Evolutionary conservation across 257 asterid species (phyloP).

Genomic region (Handroanthus guayacan): DNA sequence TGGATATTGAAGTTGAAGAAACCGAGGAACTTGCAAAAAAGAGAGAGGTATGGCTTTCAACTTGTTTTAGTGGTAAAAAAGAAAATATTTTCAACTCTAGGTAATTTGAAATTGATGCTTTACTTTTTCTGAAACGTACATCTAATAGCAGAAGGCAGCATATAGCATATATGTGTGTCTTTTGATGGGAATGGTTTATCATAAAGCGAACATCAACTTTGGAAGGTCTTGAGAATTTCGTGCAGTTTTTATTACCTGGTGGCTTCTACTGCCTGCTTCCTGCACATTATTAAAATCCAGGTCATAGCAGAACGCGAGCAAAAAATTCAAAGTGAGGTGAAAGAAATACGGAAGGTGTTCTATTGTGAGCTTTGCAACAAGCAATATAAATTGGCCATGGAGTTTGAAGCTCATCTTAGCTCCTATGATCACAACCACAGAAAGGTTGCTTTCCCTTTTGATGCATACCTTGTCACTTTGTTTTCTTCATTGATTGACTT

Average conservation of each 20-base stretch:
- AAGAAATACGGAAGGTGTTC: slow-evolving; percentile 95
- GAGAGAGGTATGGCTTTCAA: slow-evolving; percentile 85
- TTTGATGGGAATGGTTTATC: slow-evolving; percentile 91
- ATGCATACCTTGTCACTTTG: slow-evolving; percentile 25
- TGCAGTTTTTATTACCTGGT: slow-evolving; percentile 99
- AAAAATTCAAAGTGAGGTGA: slow-evolving; percentile 90
- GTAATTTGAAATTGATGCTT: slow-evolving; percentile 65
- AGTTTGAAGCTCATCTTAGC: slow-evolving; percentile 96
- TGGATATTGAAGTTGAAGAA: slow-evolving; percentile 94
- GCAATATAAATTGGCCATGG: slow-evolving; percentile 97
- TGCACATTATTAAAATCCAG: slow-evolving; percentile 99
- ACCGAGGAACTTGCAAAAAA: slow-evolving; percentile 89
- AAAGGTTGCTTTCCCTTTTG: slow-evolving; percentile 56
- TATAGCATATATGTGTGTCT: slow-evolving; percentile 90
- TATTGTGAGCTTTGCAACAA: slow-evolving; percentile 99
- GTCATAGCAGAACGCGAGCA: slow-evolving; percentile 99
- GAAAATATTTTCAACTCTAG: slow-evolving; percentile 42
- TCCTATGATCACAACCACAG: slow-evolving; percentile 99
- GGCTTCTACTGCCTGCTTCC: slow-evolving; percentile 99
- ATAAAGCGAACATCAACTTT: slow-evolving; percentile 84
- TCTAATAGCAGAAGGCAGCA: slow-evolving; percentile 97
- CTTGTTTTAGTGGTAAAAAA: slow-evolving; percentile 40
- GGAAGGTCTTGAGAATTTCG: slow-evolving; percentile 96
- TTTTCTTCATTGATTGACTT: slow-evolving; percentile 27
- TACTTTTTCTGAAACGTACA: slow-evolving; percentile 72